Percentiles rank a stretch among this genome's conserved stretches.
phyloP scores from a whole-genome alignment of 805 yeast species.

The Saccharomycopsis guyanensis region DNA sequence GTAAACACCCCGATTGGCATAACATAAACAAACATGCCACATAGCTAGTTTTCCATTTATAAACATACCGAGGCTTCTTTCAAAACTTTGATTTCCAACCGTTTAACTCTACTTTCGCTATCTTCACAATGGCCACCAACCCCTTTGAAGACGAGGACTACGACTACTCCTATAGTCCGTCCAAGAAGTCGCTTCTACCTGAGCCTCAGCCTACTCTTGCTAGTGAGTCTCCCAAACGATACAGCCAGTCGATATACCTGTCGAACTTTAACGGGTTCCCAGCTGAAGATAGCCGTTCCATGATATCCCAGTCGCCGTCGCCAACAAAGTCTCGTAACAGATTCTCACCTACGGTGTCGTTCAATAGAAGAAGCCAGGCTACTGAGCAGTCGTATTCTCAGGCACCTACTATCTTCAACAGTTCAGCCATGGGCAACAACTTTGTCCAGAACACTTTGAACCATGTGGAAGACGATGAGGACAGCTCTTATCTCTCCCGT shows the following conservation, averaged over 20 bases:
- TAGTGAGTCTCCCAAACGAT: conserved; percentile 15
- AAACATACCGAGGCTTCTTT: neutral
- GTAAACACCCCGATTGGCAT: neutral
- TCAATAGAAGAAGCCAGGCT: conserved; percentile 27
- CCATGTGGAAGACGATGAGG: conserved; percentile 27
- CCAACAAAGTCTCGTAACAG: conserved; percentile 23
- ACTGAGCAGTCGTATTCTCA: conserved; percentile 24
- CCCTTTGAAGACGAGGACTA: conserved; percentile 27
- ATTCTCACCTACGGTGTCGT: conserved; percentile 39
- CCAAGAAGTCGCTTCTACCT: conserved; percentile 9
- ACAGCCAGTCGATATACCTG: conserved; percentile 10
- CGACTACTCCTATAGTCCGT: conserved; percentile 21
- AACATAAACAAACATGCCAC: neutral
- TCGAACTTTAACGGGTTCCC: conserved; percentile 18
- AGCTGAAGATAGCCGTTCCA: conserved; percentile 5
- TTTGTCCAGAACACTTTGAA: conserved; percentile 22
- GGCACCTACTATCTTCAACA: conserved; percentile 35
- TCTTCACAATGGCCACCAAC: conserved; percentile 9
- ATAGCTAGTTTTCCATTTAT: neutral
- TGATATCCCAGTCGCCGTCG: conserved; percentile 1
- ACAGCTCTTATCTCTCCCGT: conserved; percentile 22
- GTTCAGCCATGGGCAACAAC: conserved; percentile 31
- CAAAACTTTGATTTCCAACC: neutral
- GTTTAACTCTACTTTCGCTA: neutral
- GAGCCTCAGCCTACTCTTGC: conserved; percentile 17